Evolutionary conservation across 1,284 basidiomycete genomes (phyloP), one percentile per base, ranked within the genome.

Genomic region (Lignosus rhinocerotis): DNA sequence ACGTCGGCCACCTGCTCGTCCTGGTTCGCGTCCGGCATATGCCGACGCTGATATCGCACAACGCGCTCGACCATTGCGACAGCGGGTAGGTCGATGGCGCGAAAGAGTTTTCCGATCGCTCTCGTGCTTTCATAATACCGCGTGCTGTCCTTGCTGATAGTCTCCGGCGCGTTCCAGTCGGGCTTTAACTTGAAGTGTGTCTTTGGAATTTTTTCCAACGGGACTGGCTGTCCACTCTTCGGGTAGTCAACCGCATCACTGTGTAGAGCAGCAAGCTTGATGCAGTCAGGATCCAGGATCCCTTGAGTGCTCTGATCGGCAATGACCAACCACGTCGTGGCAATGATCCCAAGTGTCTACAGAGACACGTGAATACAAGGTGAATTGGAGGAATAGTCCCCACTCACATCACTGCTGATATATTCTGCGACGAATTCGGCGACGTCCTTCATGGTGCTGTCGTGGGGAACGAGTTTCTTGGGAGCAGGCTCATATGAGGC

Each of bases 351-450:
- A 7, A 88, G 71, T 31, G 81, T 78, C 83, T 86, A 55, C 21
- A 45, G 11, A 11, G 48, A 25, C 38, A 36, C 53, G 32, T 49
- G 10, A 53, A 11, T 55, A 45, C 30, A 32, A 55, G 10, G 17
- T 17, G 6, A 3, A 7, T 16, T 30, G 21, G 8, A 41, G 36
- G 60, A 64, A 39, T 34, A 41, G 6, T 10, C 31, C 30, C 8
- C 64, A 39, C 78, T 54, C 59, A 86, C 83, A 69, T 90, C 87
- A 50, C 80, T 86, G 63, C 77, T 84, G 60, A 89, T 86, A 61
- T 84, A 91, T 58, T 90, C 85, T 53, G 87, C 78, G 12, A 92
- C 82, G 67, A 92, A 92, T 49, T 90, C 83, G 1, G 84, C 85
- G 1, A 91, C 85, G 71, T 88, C 92, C 16, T 69, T 74, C 77